Evolutionary conservation across 257 asterid genomes (phyloP).

Genomic region (Cynanchum wilfordii): DNA sequence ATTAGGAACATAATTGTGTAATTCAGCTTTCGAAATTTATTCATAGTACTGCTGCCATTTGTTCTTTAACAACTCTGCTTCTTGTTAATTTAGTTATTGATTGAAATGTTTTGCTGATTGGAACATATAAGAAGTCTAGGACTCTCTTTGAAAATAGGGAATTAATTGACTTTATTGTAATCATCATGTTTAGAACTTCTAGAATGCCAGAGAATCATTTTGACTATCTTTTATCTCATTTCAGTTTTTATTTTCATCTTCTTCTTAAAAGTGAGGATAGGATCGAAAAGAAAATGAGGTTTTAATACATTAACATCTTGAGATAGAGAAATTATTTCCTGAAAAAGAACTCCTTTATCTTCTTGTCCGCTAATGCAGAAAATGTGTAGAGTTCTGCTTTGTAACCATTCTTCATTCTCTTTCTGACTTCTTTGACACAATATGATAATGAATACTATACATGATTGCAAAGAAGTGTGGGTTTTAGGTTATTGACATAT

Average conservation of each 20-base stretch:
- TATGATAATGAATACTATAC: not conserved
- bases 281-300: not conserved
- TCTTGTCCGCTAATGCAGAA: not conserved
- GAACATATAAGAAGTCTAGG: not conserved
- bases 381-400: not conserved
- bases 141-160: not conserved
- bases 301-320: not conserved
- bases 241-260: not conserved
- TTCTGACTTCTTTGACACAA: not conserved
- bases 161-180: too few species aligned
- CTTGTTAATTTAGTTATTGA: not conserved
- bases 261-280: not conserved
- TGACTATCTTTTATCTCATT: not conserved
- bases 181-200: not conserved
- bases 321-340: not conserved
- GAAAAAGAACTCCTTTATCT: not conserved
- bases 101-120: not conserved
- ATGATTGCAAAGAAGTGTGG: not conserved
- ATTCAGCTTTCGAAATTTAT: not conserved
- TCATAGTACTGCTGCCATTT: not conserved
- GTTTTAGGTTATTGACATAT: not conserved
- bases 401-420: not conserved
- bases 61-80: not conserved
- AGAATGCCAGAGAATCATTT: not conserved
- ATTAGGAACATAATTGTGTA: not conserved